Percentiles rank a stretch among this genome's conserved stretches.
These are phyloP conservation scores for Hibiscus syriacus DNA, from an alignment of 345 rosid species.

Conservation along the genomic window DNA sequence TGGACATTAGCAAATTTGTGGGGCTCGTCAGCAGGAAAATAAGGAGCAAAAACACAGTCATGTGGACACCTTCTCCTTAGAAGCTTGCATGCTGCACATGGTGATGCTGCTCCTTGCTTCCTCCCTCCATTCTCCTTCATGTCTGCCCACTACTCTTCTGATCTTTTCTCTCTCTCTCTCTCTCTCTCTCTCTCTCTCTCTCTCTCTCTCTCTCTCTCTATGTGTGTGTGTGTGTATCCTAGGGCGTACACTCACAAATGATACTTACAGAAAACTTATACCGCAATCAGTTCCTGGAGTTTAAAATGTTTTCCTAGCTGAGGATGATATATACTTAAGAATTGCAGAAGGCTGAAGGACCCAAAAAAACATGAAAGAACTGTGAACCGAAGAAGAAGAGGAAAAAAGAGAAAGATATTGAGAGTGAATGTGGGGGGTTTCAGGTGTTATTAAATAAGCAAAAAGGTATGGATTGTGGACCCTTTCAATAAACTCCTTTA, in stretches of 20 bases:
- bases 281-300: background rate
- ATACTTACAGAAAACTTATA: background rate
- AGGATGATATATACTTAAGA: no score
- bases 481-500: background rate
- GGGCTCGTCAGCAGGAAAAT: constrained; percentile 87
- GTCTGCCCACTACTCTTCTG: background rate
- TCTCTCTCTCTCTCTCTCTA: no score
- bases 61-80: constrained; percentile 75
- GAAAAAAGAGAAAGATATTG: background rate
- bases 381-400: constrained; percentile 6
- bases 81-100: constrained; percentile 93
- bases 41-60: constrained; percentile 83
- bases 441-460: constrained; percentile 23
- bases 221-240: no score
- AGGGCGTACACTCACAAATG: no score
- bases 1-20: constrained; percentile 85
- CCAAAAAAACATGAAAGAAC: background rate
- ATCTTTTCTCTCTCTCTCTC: background rate
- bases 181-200: no score
- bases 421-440: constrained; percentile 3
- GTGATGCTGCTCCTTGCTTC: constrained; percentile 64
- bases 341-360: background rate
- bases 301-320: no score
- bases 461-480: constrained; percentile 8
- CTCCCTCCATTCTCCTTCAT: constrained; percentile 65